phyloP scores from a whole-genome alignment of 495 filamentous ascomycete species.

The Rhypophila decipiens region DNA sequence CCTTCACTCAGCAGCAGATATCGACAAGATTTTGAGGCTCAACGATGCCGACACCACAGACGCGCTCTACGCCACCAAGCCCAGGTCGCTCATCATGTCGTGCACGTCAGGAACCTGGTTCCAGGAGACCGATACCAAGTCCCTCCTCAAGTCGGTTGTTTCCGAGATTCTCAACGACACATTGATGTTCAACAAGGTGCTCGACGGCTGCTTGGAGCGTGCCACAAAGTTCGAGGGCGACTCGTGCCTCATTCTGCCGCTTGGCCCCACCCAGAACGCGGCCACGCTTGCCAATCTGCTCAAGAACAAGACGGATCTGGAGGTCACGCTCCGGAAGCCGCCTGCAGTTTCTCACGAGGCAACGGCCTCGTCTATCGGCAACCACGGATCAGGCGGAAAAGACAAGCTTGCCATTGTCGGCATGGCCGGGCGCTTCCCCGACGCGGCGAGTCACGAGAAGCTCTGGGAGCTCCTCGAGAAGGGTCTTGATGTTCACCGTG shows the following conservation, averaged over 20 bases:
- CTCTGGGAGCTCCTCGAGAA: conserved; percentile 69
- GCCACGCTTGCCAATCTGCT: conserved; percentile 35
- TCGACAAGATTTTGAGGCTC: conserved; percentile 52
- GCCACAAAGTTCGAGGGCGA: conserved; percentile 31
- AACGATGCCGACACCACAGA: conserved; percentile 28
- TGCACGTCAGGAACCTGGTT: conserved; percentile 46
- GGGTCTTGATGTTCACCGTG: conserved; percentile 53
- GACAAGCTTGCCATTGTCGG: conserved; percentile 64
- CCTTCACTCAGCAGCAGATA: conserved; percentile 55
- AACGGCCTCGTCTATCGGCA: conserved; percentile 29
- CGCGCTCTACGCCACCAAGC: conserved; percentile 39
- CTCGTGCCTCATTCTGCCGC: conserved; percentile 46
- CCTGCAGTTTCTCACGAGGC: conserved; percentile 27
- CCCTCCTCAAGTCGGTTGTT: conserved; percentile 46
- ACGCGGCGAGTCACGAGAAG: conserved; percentile 55
- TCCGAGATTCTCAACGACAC: conserved; percentile 54
- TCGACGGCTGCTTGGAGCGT: conserved; percentile 45
- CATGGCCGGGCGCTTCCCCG: conserved; percentile 70
- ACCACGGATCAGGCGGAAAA: conserved; percentile 35
- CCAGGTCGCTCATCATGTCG: conserved; percentile 53
- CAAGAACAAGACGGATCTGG: conserved; percentile 30
- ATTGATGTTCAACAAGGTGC: conserved; percentile 51
- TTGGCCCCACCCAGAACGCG: conserved; percentile 45
- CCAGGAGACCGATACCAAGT: conserved; percentile 37
- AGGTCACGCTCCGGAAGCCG: conserved; percentile 32